A percentile compares a stretch with the other conserved stretches of the same genome.
These are phyloP conservation scores for Phytophthora aleatoria DNA, from an alignment of 352 stramenopile species.

Conservation along the genomic window DNA sequence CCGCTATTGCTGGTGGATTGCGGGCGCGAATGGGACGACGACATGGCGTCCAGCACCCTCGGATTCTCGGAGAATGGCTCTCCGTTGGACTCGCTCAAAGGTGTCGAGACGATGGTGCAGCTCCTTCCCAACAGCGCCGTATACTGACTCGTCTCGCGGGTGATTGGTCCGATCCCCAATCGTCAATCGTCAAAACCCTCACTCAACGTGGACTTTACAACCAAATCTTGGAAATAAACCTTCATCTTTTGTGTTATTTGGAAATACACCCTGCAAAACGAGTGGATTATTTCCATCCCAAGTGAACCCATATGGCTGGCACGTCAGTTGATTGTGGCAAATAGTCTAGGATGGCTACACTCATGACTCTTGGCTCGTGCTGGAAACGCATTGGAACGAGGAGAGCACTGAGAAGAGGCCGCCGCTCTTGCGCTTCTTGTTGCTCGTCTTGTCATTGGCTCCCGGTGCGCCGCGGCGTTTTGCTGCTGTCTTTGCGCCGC, in stretches of 20 bases:
- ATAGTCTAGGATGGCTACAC: conserved; percentile 22
- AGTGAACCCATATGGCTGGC: conserved; percentile 3
- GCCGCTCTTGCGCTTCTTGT: conserved; percentile 54
- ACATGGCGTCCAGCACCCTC: conserved; percentile 16
- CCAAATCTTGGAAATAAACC: not conserved
- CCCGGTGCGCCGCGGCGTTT: conserved; percentile 29
- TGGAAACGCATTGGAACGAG: conserved; percentile 69
- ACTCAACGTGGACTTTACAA: not conserved
- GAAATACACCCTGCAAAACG: not conserved
- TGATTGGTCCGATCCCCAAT: conserved; percentile 21
- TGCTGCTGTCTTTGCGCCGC: conserved; percentile 8
- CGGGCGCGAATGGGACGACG: conserved; percentile 23
- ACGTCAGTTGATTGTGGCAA: conserved; percentile 26
- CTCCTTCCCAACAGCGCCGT: conserved; percentile 7
- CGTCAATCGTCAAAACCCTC: conserved; percentile 6
- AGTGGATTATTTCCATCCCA: conserved; percentile 1
- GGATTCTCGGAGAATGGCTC: conserved; percentile 13
- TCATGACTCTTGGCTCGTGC: conserved; percentile 32
- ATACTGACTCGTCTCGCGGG: conserved; percentile 24
- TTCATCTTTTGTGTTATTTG: not conserved
- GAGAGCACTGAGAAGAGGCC: conserved; percentile 73
- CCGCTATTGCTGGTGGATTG: conserved; percentile 4
- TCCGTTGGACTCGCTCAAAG: not conserved
- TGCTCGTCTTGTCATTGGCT: conserved; percentile 1
- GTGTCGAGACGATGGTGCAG: conserved; percentile 16